Conservation (phyloP, 192 early-diverging fungal genomes). For the Podila horticola region DNA sequence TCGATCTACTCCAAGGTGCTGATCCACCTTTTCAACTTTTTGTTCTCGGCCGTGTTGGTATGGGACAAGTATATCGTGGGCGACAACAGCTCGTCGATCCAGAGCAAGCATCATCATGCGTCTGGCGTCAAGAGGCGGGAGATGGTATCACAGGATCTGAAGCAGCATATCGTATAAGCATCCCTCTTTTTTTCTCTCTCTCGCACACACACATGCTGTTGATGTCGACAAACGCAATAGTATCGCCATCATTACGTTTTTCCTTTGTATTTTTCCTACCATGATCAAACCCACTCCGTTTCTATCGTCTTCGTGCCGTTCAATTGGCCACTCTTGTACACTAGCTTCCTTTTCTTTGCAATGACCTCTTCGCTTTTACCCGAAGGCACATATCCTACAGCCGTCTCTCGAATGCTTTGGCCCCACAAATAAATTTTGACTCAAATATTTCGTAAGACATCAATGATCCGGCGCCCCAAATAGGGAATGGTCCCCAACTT, state of each 20-base stretch:
- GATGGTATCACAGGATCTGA: neutral
- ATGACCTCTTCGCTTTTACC: too few relatives aligned
- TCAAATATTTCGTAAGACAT: too few relatives aligned
- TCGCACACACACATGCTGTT: neutral
- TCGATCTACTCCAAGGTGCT: slow-evolving; percentile 1
- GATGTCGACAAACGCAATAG: neutral
- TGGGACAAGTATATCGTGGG: neutral
- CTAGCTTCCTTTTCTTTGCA: too few relatives aligned
- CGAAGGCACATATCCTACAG: too few relatives aligned
- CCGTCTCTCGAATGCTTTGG: too few relatives aligned
- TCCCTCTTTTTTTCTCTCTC: neutral
- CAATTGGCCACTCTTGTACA: too few relatives aligned
- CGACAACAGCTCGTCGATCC: neutral
- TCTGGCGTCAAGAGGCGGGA: neutral
- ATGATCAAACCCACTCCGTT: neutral
- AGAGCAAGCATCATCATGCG: neutral
- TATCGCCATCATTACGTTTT: neutral
- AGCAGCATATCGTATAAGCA: slow-evolving; percentile 2
- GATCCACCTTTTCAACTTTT: neutral
- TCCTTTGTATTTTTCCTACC: neutral
- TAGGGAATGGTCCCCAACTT: too few relatives aligned
- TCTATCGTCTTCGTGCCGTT: neutral
- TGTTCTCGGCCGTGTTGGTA: neutral
- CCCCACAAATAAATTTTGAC: too few relatives aligned
- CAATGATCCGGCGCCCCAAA: too few relatives aligned